Evolutionary conservation across 768 basidiomycete species (phyloP).

Genomic region (Sporobolomyces roseus): DNA sequence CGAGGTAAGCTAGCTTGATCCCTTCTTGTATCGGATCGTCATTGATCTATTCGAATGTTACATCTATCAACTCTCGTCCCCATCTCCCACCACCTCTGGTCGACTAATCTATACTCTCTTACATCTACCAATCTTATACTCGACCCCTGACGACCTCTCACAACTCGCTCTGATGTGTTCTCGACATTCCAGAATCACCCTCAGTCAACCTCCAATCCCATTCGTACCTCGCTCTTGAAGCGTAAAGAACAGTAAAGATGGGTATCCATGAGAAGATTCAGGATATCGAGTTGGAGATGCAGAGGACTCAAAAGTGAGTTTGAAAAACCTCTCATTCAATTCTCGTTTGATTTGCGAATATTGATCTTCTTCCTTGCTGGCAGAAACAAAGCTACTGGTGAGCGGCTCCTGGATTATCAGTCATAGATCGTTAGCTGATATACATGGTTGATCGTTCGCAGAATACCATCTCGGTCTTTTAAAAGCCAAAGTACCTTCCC

Average conservation of each 20-base stretch:
- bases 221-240: background rate
- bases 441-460: background rate
- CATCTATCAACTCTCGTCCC: too few relatives aligned
- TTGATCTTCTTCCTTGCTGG: too few relatives aligned
- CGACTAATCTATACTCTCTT: background rate
- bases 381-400: slow-evolving; percentile 75
- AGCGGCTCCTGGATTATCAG: background rate
- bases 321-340: slow-evolving; percentile 47
- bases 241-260: slow-evolving; percentile 56
- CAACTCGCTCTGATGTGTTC: too few relatives aligned
- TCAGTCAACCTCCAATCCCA: background rate
- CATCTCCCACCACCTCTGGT: too few relatives aligned
- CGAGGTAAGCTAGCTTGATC: too few relatives aligned
- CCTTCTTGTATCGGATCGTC: too few relatives aligned
- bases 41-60: too few relatives aligned
- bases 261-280: slow-evolving; percentile 87
- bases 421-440: background rate
- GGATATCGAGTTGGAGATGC: slow-evolving; percentile 78
- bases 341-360: background rate
- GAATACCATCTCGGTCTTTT: slow-evolving; percentile 53
- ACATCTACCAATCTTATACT: too few relatives aligned
- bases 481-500: slow-evolving; percentile 74
- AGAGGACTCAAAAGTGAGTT: slow-evolving; percentile 64
- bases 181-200: too few relatives aligned
- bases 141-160: too few relatives aligned